A percentile compares a stretch with the other conserved stretches of the same genome.
These are phyloP conservation scores for Lepidium aucheri DNA, from an alignment of 345 rosid species.

Conservation along the genomic window DNA sequence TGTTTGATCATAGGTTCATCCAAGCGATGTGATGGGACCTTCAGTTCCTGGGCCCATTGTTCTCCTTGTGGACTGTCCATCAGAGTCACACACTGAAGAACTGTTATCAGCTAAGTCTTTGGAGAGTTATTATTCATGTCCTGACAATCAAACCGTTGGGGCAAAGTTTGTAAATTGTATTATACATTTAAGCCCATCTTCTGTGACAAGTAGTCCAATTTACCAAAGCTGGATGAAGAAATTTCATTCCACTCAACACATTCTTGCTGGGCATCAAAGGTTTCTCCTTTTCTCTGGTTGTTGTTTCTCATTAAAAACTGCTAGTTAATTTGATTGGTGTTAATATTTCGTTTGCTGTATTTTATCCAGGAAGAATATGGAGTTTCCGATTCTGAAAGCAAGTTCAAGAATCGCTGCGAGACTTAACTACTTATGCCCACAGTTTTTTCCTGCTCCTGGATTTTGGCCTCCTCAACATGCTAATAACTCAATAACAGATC, in stretches of 20 bases:
- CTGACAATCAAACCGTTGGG: conserved; percentile 15
- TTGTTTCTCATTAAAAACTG: conserved; percentile 3
- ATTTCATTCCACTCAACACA: conserved; percentile 65
- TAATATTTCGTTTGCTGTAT: not conserved
- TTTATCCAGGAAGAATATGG: conserved; percentile 62
- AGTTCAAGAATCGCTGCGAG: conserved; percentile 78
- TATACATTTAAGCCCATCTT: conserved; percentile 76
- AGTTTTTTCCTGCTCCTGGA: conserved; percentile 88
- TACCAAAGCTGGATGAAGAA: conserved; percentile 81
- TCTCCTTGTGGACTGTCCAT: conserved; percentile 81
- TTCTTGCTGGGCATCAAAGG: conserved; percentile 87
- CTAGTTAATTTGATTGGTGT: not conserved
- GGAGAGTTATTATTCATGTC: conserved; percentile 36
- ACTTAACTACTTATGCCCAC: conserved; percentile 87
- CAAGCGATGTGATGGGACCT: conserved; percentile 93
- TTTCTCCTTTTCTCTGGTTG: conserved; percentile 17
- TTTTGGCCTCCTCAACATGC: conserved; percentile 50
- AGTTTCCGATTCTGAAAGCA: conserved; percentile 69
- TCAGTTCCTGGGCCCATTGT: conserved; percentile 83
- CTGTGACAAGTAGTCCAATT: conserved; percentile 41
- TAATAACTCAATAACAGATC: conserved; percentile 17
- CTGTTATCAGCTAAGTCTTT: conserved; percentile 45
- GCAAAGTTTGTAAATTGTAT: conserved; percentile 56
- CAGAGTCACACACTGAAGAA: conserved; percentile 49
- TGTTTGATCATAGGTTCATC: conserved; percentile 50